These are phyloP conservation scores for Salisapilia sapeloensis DNA, from an alignment of 352 stramenopile genomes.

Conservation along the genomic window DNA sequence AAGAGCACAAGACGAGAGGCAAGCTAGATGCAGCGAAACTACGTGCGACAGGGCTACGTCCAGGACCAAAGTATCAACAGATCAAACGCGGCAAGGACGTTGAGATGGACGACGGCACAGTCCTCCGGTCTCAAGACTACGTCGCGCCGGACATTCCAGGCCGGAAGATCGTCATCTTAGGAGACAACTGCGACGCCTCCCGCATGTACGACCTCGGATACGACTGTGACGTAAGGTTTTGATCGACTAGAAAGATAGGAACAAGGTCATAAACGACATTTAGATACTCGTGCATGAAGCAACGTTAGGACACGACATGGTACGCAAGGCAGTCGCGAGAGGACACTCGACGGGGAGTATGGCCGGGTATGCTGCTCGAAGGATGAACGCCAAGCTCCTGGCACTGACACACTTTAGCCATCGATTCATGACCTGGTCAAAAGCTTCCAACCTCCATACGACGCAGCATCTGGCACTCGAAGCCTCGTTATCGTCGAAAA, in stretches of 20 bases:
- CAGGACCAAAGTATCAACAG: conserved; percentile 78
- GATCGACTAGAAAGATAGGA: too few relatives aligned
- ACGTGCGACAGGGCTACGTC: conserved; percentile 56
- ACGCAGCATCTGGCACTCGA: conserved; percentile 58
- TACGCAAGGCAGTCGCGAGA: conserved; percentile 41
- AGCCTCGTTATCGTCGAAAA: conserved; percentile 41
- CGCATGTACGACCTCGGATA: conserved; percentile 59
- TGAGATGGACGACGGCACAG: conserved; percentile 55
- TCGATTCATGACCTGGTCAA: conserved; percentile 55
- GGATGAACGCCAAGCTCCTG: conserved; percentile 61
- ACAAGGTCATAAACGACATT: too few relatives aligned
- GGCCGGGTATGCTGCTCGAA: conserved; percentile 51
- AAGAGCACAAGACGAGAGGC: conserved; percentile 53
- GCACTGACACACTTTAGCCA: conserved; percentile 77
- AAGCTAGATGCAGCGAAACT: conserved; percentile 79
- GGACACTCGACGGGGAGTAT: conserved; percentile 69
- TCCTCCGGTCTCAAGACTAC: conserved; percentile 13
- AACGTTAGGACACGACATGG: conserved; percentile 57
- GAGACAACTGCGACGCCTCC: conserved; percentile 57
- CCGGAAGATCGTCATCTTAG: conserved; percentile 62
- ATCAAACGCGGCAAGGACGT: conserved; percentile 82
- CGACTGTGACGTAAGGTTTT: conserved; percentile 46
- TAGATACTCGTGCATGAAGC: conserved; percentile 81
- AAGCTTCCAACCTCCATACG: conserved; percentile 13
- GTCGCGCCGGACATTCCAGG: conserved; percentile 5